These are phyloP conservation scores for Candida sp. DNA, from an alignment of 1,139 yeast genomes.

Conservation along the genomic window DNA sequence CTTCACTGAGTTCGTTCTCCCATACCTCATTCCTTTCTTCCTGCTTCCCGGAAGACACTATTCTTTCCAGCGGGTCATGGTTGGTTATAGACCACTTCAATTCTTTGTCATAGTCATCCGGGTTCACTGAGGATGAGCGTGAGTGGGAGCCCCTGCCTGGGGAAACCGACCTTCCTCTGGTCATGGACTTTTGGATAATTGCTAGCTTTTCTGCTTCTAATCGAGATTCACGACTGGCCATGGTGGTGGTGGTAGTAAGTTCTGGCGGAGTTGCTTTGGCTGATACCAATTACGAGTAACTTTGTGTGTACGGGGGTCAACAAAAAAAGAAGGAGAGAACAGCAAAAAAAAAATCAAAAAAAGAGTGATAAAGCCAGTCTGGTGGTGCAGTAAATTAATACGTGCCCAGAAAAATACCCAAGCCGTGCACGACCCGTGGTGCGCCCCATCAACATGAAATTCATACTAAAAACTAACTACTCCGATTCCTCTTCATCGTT, in stretches of 20 bases:
- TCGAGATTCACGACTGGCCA: slow-evolving; percentile 42
- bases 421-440: too few species aligned
- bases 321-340: too few species aligned
- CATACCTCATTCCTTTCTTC: slow-evolving; percentile 20
- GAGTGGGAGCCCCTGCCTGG: slow-evolving; percentile 34
- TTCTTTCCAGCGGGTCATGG: slow-evolving; percentile 65
- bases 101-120: slow-evolving; percentile 42
- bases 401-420: too few species aligned
- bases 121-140: slow-evolving; percentile 41
- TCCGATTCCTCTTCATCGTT: slow-evolving; percentile 9
- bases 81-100: slow-evolving; percentile 53
- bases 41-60: slow-evolving; percentile 21
- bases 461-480: not conserved
- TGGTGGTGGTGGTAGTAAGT: slow-evolving; percentile 9
- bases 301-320: too few species aligned
- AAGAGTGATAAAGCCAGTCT: too few species aligned
- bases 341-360: too few species aligned
- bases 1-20: slow-evolving; percentile 58
- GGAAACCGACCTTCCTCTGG: slow-evolving; percentile 44
- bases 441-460: too few species aligned
- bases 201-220: slow-evolving; percentile 50
- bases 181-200: slow-evolving; percentile 42
- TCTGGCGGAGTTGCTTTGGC: too few species aligned
- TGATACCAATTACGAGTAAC: too few species aligned
- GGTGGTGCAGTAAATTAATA: too few species aligned